Conservation (phyloP, 2,329 filamentous ascomycete species). For the Fusarium caatingaense region DNA sequence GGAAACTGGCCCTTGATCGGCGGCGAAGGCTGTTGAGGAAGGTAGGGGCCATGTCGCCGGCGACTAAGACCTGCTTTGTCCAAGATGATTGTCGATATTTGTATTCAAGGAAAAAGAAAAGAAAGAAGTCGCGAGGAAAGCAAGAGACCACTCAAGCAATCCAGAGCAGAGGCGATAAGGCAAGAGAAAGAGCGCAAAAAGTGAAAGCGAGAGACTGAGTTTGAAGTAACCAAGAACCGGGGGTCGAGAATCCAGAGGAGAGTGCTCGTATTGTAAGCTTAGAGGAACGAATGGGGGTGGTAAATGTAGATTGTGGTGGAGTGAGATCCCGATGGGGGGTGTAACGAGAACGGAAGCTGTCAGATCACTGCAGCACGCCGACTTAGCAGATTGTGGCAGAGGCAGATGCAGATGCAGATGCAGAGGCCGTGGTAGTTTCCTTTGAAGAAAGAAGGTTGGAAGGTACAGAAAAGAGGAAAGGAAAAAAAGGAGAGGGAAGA, state of each 20-base stretch:
- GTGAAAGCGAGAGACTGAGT: constrained; percentile 18
- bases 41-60: constrained; percentile 62
- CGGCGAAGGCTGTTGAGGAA: constrained; percentile 80
- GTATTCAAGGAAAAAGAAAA: constrained; percentile 8
- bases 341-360: constrained; percentile 25
- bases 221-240: constrained; percentile 23
- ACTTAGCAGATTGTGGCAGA: neutral
- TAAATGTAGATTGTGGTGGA: constrained; percentile 30
- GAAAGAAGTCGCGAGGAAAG: constrained; percentile 11
- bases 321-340: constrained; percentile 30
- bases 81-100: constrained; percentile 11
- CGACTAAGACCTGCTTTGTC: constrained; percentile 35
- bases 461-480: neutral
- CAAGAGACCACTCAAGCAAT: constrained; percentile 13
- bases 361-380: constrained; percentile 1
- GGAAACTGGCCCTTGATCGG: constrained; percentile 80
- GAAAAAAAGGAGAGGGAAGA: neutral
- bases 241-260: constrained; percentile 21
- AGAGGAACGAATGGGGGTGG: constrained; percentile 30
- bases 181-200: neutral
- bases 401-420: constrained; percentile 6
- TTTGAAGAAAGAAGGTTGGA: constrained; percentile 7
- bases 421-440: constrained; percentile 16
- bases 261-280: constrained; percentile 36
- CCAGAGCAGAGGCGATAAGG: neutral